phyloP scores from a whole-genome alignment of 2,329 filamentous ascomycete genomes.

The Akanthomyces muscarius region DNA sequence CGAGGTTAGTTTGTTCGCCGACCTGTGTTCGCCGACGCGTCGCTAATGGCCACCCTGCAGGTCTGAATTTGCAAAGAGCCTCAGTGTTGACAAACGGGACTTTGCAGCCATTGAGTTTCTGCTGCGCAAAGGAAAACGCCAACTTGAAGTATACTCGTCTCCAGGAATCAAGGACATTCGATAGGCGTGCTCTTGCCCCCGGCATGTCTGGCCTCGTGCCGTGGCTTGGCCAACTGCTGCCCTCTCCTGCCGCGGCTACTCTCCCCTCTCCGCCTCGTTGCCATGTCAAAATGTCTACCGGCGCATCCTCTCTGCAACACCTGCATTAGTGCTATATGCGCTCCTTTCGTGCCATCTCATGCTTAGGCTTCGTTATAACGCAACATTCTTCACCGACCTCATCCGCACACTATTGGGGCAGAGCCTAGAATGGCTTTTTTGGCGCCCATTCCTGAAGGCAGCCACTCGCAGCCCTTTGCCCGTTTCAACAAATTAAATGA shows the following conservation, averaged over 20 bases:
- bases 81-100: constrained; percentile 71
- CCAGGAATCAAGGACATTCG: constrained; percentile 75
- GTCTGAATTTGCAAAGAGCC: constrained; percentile 70
- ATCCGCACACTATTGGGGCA: not conserved
- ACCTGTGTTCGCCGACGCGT: not conserved
- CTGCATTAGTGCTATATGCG: constrained; percentile 5
- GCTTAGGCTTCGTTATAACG: constrained; percentile 16
- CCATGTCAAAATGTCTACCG: not conserved
- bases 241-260: constrained; percentile 1
- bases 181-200: constrained; percentile 24
- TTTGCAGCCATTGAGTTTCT: constrained; percentile 84
- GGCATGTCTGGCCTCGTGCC: not conserved
- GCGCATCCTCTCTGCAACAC: not conserved
- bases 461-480: constrained; percentile 21
- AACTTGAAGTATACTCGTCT: constrained; percentile 77
- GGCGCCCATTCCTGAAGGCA: constrained; percentile 28
- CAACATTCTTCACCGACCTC: constrained; percentile 19
- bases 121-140: constrained; percentile 73
- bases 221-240: constrained; percentile 6
- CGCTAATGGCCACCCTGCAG: constrained; percentile 37
- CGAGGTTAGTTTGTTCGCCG: constrained; percentile 45
- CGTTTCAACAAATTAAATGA: constrained; percentile 18
- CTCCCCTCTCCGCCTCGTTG: not conserved
- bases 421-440: constrained; percentile 27
- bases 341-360: constrained; percentile 16